Conservation (phyloP, 2,329 filamentous ascomycete species). For the Exophiala spinifera region DNA sequence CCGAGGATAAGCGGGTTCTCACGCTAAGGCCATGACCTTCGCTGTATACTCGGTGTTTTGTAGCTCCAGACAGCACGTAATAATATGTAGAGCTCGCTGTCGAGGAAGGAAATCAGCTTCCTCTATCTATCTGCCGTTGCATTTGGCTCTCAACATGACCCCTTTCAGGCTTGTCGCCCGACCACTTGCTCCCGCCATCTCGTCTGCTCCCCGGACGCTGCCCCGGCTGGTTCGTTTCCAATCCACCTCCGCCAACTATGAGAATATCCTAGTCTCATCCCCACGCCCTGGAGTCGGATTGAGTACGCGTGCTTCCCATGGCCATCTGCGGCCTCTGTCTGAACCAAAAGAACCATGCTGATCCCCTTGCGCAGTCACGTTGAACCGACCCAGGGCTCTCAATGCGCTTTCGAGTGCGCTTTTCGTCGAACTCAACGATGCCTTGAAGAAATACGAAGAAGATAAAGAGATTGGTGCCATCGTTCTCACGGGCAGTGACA, state of each 20-base stretch:
- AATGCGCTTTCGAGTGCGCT: conserved; percentile 91
- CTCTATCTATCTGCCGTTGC: not conserved
- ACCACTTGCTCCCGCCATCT: conserved; percentile 54
- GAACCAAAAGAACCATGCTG: not conserved
- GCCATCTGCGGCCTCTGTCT: not conserved
- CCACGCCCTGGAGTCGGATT: conserved; percentile 87
- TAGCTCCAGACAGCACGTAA: not conserved
- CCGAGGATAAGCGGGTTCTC: conserved; percentile 18
- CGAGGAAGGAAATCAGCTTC: not conserved
- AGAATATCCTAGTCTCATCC: conserved; percentile 76
- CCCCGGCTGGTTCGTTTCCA: conserved; percentile 54
- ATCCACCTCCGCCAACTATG: conserved; percentile 56
- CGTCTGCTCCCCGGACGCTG: conserved; percentile 54
- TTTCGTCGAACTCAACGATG: conserved; percentile 82
- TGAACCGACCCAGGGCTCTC: conserved; percentile 91
- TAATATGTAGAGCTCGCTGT: not conserved
- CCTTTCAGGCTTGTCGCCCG: conserved; percentile 16
- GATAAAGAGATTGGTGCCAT: conserved; percentile 70
- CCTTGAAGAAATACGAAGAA: conserved; percentile 66
- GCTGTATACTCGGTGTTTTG: too few species aligned
- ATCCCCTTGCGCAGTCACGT: conserved; percentile 58
- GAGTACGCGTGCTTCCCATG: conserved; percentile 55
- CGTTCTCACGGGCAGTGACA: conserved; percentile 81
- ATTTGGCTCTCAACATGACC: conserved; percentile 8
- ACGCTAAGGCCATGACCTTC: not conserved